Conservation (phyloP, 345 rosid genomes). For the Raphanus sativus region DNA sequence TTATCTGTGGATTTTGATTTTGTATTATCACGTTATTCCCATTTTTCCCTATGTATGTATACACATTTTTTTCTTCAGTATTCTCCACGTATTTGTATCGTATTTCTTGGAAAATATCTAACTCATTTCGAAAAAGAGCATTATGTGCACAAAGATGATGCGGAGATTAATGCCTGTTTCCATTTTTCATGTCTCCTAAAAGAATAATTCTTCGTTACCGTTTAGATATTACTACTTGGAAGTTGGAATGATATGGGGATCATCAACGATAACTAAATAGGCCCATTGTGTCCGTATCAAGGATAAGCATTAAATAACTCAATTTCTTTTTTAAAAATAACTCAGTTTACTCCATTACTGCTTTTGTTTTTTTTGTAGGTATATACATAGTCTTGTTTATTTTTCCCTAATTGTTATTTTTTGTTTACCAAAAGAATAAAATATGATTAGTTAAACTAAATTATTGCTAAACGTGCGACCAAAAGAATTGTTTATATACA, state of each 20-base stretch:
- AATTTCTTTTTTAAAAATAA: background rate
- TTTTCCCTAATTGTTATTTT: background rate
- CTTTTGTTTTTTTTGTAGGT: background rate
- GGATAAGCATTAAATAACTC: background rate
- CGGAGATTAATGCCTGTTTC: slow-evolving; percentile 30
- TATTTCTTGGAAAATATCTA: slow-evolving; percentile 1
- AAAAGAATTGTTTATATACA: background rate
- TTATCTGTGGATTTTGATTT: slow-evolving; percentile 29
- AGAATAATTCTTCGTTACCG: slow-evolving; percentile 2
- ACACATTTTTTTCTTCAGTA: background rate
- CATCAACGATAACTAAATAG: slow-evolving; percentile 12
- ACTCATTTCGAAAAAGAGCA: background rate
- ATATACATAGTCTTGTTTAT: background rate
- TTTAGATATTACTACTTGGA: slow-evolving; percentile 11
- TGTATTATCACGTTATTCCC: slow-evolving; percentile 36
- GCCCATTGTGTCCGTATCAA: slow-evolving; percentile 21
- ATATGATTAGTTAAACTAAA: background rate
- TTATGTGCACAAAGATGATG: slow-evolving; percentile 10
- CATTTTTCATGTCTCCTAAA: background rate
- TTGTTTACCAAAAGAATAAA: no score
- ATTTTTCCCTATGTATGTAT: slow-evolving; percentile 15
- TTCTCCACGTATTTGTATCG: slow-evolving; percentile 9
- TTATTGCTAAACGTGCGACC: background rate
- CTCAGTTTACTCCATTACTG: background rate
- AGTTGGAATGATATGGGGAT: slow-evolving; percentile 30